Evolutionary conservation across 352 stramenopile genomes (phyloP), one percentile per base, ranked within the genome.

Genomic region (Phytophthora agathidicida): DNA sequence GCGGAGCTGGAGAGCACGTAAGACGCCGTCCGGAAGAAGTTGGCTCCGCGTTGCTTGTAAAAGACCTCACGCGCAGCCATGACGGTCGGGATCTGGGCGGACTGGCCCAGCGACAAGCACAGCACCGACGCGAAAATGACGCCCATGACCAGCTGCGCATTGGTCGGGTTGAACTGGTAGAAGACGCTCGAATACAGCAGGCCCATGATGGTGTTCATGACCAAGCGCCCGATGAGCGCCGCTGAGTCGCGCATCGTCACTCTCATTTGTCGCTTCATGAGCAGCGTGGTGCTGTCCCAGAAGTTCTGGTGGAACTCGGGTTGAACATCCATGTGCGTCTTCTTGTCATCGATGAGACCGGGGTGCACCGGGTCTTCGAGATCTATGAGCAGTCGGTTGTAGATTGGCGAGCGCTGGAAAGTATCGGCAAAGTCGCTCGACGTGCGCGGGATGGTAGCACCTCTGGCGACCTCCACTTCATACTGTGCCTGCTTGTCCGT

Each of bases 101-200:
- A 76, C 22, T 79, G 71, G 28, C 71, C 71, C 26, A 95, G 45
- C 17, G 65, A 74, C 8, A 87, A 54, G 41, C 80, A 92, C 23
- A 96, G 65, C 7, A 91, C 48, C n/a, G 67, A 65, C 23, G 78
- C 56, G 58, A 93, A 96, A 10, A 93, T 62, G 32, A 93, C 60
- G 22, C 88, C 84, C 28, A 59, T 56, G 4, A 75, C 54, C 20
- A 77, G 11, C n/a, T 76, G 60, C 10, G 55, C 37, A 20, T 65
- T 37, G n/a, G 35, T 47, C 7, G 26, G 19, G 14, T 72, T 41
- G 11, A 75, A 33, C 47, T 70, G 49, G 30, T 59, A 74, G 39
- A 63, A 78, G 9, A 52, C 28, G 16, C 38, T 61, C 33, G 51
- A 44, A 39, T 75, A 68, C 20, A 82, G 35, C 20, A 77, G 33